Conservation (phyloP, 176 grass and related monocot genomes). For the Zoysia pacifica region DNA sequence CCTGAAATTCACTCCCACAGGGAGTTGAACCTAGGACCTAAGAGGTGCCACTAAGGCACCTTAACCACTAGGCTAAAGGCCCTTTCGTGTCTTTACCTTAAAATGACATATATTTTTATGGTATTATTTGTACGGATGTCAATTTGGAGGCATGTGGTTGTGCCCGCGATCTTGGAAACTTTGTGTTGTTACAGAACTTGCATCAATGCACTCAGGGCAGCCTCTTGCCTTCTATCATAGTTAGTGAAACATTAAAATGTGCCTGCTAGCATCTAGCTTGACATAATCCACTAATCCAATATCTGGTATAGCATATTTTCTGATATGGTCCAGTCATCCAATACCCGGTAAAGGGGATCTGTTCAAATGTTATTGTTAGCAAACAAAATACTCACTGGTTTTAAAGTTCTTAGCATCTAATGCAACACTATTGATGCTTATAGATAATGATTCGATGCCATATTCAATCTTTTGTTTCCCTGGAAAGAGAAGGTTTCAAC, state of each 20-base stretch:
- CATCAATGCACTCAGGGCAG: background rate
- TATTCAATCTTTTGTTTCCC: background rate
- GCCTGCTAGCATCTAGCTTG: background rate
- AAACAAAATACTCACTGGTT: slow-evolving; percentile 4
- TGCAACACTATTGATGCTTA: background rate
- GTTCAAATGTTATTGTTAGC: background rate
- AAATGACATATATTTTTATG: background rate
- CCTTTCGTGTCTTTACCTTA: too few relatives aligned
- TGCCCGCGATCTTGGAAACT: background rate
- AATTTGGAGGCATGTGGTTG: background rate
- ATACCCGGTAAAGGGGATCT: background rate
- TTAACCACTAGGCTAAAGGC: too few relatives aligned
- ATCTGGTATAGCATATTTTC: background rate
- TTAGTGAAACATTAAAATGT: slow-evolving; percentile 11
- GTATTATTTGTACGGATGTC: background rate
- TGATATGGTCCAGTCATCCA: background rate
- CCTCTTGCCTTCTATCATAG: background rate
- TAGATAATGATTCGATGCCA: background rate
- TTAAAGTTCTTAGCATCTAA: background rate
- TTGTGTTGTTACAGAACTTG: background rate
- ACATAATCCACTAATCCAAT: background rate
- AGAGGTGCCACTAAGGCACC: too few relatives aligned
- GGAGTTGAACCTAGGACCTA: too few relatives aligned
- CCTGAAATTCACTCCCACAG: too few relatives aligned
- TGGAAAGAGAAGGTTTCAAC: background rate